phyloP scores from a whole-genome alignment of 106 monocot genomes.

The Xerophyta viscosa region DNA sequence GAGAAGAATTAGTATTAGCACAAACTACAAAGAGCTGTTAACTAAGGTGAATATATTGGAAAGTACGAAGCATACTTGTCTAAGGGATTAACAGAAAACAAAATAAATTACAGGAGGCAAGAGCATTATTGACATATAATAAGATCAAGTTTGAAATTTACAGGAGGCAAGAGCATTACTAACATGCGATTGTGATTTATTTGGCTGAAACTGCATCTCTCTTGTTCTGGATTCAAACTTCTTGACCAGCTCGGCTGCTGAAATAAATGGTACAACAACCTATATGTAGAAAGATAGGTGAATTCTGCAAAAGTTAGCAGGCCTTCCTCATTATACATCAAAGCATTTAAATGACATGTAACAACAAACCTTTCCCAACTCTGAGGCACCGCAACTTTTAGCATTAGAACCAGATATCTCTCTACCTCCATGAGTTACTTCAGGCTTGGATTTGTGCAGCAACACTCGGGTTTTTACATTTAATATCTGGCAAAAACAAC shows the following conservation, averaged over 20 bases:
- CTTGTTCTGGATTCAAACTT: constrained; percentile 74
- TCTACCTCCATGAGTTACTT: constrained; percentile 9
- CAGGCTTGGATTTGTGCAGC: constrained; percentile 66
- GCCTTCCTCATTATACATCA: no score
- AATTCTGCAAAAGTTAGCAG: no score
- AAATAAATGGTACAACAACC: constrained; percentile 36
- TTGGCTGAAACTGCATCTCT: constrained; percentile 41
- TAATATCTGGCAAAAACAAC: constrained; percentile 38
- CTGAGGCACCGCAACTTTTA: constrained; percentile 11
- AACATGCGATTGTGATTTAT: constrained; percentile 37
- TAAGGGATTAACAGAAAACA: no score
- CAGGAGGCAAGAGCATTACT: no score
- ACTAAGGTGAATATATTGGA: no score
- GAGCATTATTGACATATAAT: no score
- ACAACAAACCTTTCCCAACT: constrained; percentile 22
- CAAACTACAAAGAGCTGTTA: no score
- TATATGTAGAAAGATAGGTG: constrained; percentile 18
- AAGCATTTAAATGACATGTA: no score
- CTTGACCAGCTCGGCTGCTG: constrained; percentile 66
- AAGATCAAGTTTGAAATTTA: no score
- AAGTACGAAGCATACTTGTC: no score
- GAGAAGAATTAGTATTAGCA: no score
- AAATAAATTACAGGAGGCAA: no score
- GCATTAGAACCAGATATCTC: constrained; percentile 15
- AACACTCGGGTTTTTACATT: constrained; percentile 56